Evolutionary conservation across 2,329 filamentous ascomycete genomes (phyloP).

Genomic region (Mycosphaerella arachidis): DNA sequence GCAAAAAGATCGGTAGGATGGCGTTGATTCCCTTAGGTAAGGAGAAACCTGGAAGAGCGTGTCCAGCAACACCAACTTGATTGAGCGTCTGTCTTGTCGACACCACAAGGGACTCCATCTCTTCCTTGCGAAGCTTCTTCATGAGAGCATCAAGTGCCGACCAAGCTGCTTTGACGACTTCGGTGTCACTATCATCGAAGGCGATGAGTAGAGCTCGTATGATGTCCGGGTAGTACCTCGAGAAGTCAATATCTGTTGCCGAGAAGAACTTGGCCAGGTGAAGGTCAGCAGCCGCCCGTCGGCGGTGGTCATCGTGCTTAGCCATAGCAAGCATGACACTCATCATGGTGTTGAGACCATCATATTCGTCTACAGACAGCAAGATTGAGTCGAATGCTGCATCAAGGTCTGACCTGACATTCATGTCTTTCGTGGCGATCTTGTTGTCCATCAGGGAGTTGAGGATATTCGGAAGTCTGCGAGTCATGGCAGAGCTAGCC

Average conservation of each 20-base stretch:
- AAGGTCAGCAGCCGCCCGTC: constrained; percentile 69
- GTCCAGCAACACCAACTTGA: constrained; percentile 81
- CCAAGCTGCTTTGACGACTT: constrained; percentile 88
- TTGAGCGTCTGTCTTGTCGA: constrained; percentile 82
- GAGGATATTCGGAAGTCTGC: constrained; percentile 81
- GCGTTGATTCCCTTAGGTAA: constrained; percentile 96
- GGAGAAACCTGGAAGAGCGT: constrained; percentile 78
- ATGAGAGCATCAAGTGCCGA: constrained; percentile 80
- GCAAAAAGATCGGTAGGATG: constrained; percentile 91
- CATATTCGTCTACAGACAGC: constrained; percentile 88
- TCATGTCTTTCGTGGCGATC: constrained; percentile 70
- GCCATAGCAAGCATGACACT: constrained; percentile 81
- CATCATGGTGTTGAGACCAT: constrained; percentile 94
- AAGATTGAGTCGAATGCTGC: constrained; percentile 83
- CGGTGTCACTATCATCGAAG: constrained; percentile 79
- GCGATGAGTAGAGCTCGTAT: constrained; percentile 85
- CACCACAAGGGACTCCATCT: constrained; percentile 89
- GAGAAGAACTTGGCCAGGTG: constrained; percentile 86
- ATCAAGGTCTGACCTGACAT: constrained; percentile 67
- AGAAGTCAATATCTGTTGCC: constrained; percentile 78
- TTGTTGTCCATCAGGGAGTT: constrained; percentile 94
- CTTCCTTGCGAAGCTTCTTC: constrained; percentile 86
- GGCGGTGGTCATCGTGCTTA: constrained; percentile 88
- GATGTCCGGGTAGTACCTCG: constrained; percentile 91
- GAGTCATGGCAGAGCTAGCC: constrained; percentile 83